These are phyloP conservation scores for Nigrospora osmanthi DNA, from an alignment of 2,329 filamentous ascomycete species.

Conservation along the genomic window DNA sequence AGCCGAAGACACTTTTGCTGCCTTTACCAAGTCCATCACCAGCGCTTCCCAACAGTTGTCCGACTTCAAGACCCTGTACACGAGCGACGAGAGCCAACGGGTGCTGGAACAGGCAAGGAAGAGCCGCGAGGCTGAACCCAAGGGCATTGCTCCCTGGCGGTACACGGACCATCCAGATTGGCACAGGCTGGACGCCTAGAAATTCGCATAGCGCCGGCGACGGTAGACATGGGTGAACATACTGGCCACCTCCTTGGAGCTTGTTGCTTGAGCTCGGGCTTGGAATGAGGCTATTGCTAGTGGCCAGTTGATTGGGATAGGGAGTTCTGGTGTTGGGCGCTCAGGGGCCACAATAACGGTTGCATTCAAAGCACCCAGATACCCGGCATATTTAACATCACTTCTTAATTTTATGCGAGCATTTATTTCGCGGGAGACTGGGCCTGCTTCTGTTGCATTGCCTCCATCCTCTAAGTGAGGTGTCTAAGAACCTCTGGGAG, in stretches of 20 bases:
- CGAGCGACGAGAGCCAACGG: slow-evolving; percentile 35
- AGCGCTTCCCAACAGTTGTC: slow-evolving; percentile 42
- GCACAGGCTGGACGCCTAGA: slow-evolving; percentile 24
- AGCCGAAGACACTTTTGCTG: slow-evolving; percentile 43
- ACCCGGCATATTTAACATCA: no score
- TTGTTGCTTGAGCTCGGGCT: background rate
- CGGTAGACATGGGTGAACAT: no score
- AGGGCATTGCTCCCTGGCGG: slow-evolving; percentile 51
- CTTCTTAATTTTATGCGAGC: no score
- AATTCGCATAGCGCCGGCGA: background rate
- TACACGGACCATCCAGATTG: slow-evolving; percentile 53
- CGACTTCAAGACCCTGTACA: slow-evolving; percentile 40
- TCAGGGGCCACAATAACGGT: background rate
- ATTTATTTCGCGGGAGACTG: no score
- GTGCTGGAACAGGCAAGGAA: slow-evolving; percentile 44
- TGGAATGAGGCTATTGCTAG: background rate
- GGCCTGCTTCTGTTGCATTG: no score
- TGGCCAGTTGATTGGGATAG: background rate
- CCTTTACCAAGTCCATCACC: slow-evolving; percentile 38
- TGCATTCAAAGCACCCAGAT: background rate
- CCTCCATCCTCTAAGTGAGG: no score
- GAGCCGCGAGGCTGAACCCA: slow-evolving; percentile 45
- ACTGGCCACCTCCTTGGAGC: no score
- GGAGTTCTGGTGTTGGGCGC: background rate
- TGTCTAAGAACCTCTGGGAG: no score